Evolutionary conservation across 257 asterid species (phyloP).

Genomic region (Thymus mandschuricus): DNA sequence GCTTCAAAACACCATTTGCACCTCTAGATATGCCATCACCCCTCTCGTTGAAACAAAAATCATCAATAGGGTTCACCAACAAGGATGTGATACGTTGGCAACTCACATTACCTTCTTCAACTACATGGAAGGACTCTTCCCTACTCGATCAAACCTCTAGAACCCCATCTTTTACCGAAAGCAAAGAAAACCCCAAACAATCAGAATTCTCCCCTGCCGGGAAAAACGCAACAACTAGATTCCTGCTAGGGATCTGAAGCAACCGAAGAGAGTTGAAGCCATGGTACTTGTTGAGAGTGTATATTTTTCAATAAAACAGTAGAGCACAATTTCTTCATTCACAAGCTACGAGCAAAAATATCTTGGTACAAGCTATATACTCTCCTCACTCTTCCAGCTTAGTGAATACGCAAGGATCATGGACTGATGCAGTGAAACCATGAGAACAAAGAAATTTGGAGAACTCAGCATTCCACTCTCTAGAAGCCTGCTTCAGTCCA

Average conservation of each 20-base stretch:
- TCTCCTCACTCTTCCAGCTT: too few relatives aligned
- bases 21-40: conserved; percentile 4
- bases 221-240: conserved; percentile 46
- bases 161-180: conserved; percentile 40
- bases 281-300: conserved; percentile 27
- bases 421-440: too few relatives aligned
- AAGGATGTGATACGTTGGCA: conserved; percentile 48
- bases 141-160: conserved; percentile 32
- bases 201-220: conserved; percentile 73
- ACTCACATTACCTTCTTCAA: conserved; percentile 42
- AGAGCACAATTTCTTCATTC: too few relatives aligned
- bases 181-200: conserved; percentile 57
- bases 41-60: conserved; percentile 20
- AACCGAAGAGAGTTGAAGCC: conserved; percentile 59
- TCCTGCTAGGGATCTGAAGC: conserved; percentile 45
- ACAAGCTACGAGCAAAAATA: too few relatives aligned
- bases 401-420: too few relatives aligned
- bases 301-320: too few relatives aligned
- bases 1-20: background rate
- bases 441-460: too few relatives aligned
- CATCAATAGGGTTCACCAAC: conserved; percentile 40
- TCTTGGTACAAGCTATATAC: too few relatives aligned
- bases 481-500: too few relatives aligned
- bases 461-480: too few relatives aligned
- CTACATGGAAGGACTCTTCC: conserved; percentile 25